Evolutionary conservation across 75 land plant species (phyloP).

Genomic region (Selaginella tamariscina): DNA sequence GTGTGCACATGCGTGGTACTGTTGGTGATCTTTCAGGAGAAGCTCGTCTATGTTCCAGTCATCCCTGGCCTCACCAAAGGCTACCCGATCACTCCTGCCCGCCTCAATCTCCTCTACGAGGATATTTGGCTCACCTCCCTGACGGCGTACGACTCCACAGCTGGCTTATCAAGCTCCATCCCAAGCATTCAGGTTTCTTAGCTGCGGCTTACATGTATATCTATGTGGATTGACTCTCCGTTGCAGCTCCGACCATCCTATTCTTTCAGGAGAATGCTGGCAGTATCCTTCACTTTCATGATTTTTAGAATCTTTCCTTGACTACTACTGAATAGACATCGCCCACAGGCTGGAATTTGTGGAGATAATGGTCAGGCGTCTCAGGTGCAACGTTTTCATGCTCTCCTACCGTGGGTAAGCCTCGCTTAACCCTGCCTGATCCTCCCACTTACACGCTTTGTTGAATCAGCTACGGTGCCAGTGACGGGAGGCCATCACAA

Average conservation of each 20-base stretch:
- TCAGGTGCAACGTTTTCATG: slow-evolving; percentile 96
- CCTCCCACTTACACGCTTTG: not conserved
- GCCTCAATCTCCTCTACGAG: slow-evolving; percentile 69
- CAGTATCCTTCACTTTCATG: slow-evolving; percentile 81
- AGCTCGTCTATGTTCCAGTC: slow-evolving; percentile 93
- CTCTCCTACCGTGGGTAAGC: slow-evolving; percentile 94
- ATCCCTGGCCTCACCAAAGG: slow-evolving; percentile 74
- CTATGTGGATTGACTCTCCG: not conserved
- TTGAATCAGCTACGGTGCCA: slow-evolving; percentile 72
- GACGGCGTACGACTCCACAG: slow-evolving; percentile 79
- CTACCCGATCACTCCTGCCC: slow-evolving; percentile 77
- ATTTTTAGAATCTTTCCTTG: not conserved
- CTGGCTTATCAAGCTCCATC: slow-evolving; percentile 79
- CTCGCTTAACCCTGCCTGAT: slow-evolving; percentile 5
- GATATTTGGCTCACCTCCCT: slow-evolving; percentile 77
- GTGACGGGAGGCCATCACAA: slow-evolving; percentile 92
- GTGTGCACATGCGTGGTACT: slow-evolving; percentile 65
- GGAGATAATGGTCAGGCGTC: slow-evolving; percentile 57
- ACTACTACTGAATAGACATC: slow-evolving; percentile 43
- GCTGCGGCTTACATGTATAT: slow-evolving; percentile 34
- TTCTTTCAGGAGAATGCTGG: slow-evolving; percentile 99
- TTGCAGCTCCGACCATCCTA: slow-evolving; percentile 90
- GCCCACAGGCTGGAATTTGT: slow-evolving; percentile 95
- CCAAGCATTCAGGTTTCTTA: slow-evolving; percentile 37
- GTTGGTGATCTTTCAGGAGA: slow-evolving; percentile 88